A percentile compares a stretch with the other conserved stretches of the same genome.
phyloP scores from a whole-genome alignment of 1,284 basidiomycete species.

The Boletus holoroseus region DNA sequence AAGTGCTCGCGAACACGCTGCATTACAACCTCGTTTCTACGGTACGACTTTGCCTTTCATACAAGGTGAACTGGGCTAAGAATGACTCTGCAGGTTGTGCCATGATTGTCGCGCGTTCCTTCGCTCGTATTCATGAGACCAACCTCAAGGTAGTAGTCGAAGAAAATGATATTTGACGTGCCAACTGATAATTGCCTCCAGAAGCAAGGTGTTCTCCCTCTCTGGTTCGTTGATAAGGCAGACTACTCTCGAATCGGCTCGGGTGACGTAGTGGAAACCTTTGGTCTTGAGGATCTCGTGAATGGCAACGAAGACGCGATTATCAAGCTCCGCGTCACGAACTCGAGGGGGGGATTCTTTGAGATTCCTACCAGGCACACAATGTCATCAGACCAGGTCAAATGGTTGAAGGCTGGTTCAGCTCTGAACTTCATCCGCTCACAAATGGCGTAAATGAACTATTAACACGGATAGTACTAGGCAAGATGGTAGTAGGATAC shows the following conservation, averaged over 20 bases:
- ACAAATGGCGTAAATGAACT: constrained; percentile 33
- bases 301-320: constrained; percentile 46
- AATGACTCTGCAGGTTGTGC: constrained; percentile 54
- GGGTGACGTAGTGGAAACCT: constrained; percentile 51
- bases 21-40: constrained; percentile 94
- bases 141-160: constrained; percentile 73
- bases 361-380: constrained; percentile 79
- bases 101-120: constrained; percentile 84
- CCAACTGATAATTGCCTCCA: constrained; percentile 31
- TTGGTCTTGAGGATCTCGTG: constrained; percentile 42
- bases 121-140: constrained; percentile 98
- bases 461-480: background rate
- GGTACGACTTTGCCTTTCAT: constrained; percentile 41
- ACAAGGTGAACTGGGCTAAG: background rate
- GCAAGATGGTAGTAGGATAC: background rate
- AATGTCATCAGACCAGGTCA: constrained; percentile 82
- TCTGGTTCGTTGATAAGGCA: constrained; percentile 84
- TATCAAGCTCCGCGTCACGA: constrained; percentile 69
- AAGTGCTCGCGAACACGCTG: constrained; percentile 96
- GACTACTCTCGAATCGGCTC: constrained; percentile 82
- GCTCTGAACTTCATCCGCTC: constrained; percentile 82
- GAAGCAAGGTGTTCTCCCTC: constrained; percentile 93
- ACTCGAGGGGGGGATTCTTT: constrained; percentile 56
- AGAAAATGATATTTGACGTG: background rate
- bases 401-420: constrained; percentile 82